phyloP scores from a whole-genome alignment of 148 eudicot species.

The Simmondsia chinensis region DNA sequence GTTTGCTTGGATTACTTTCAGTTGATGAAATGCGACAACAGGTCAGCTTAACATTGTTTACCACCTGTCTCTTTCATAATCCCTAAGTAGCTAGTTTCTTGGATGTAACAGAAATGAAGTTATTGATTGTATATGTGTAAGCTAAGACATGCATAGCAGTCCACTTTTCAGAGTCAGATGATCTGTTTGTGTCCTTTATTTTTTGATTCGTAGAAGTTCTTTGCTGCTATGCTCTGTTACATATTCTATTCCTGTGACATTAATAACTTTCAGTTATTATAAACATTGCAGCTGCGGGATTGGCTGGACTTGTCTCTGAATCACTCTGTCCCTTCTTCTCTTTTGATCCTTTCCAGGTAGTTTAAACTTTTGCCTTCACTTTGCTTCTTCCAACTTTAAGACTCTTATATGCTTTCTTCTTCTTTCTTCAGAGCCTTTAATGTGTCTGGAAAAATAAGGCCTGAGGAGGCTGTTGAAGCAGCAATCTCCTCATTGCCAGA shows the following conservation, averaged over 20 bases:
- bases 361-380: neutral
- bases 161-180: no score
- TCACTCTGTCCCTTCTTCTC: constrained; percentile 73
- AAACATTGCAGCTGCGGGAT: constrained; percentile 52
- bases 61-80: neutral
- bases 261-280: neutral
- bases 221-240: no score
- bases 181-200: no score
- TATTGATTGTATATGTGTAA: neutral
- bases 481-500: constrained; percentile 77
- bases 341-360: constrained; percentile 71
- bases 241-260: neutral
- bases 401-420: constrained; percentile 3
- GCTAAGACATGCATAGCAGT: no score
- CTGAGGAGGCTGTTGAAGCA: constrained; percentile 72
- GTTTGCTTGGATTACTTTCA: constrained; percentile 57
- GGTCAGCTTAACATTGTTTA: constrained; percentile 24
- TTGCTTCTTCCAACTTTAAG: constrained; percentile 2
- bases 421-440: constrained; percentile 49
- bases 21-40: constrained; percentile 85
- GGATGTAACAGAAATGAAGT: no score
- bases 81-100: no score
- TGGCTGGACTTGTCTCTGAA: constrained; percentile 78
- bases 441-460: constrained; percentile 60
- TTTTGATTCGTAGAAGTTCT: no score